Percentiles rank a stretch among this genome's conserved stretches.
phyloP scores from a whole-genome alignment of 1,284 basidiomycete genomes.

The Coniophora puteana region DNA sequence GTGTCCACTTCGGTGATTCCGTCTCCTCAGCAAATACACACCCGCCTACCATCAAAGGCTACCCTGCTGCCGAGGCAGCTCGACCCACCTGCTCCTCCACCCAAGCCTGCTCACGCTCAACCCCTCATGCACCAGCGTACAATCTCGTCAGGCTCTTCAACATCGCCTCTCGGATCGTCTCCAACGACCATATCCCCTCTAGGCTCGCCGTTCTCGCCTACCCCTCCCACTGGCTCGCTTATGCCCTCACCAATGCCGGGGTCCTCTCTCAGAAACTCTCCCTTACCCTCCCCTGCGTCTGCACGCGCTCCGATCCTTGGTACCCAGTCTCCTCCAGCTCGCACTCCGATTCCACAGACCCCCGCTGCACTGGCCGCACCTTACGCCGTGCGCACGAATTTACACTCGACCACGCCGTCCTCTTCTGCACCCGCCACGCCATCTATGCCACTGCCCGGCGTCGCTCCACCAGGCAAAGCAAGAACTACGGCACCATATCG shows the following conservation, averaged over 20 bases:
- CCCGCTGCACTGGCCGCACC: constrained; percentile 15
- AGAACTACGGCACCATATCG: constrained; percentile 50
- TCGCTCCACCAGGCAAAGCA: too few species aligned
- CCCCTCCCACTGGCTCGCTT: background rate
- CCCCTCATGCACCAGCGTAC: background rate
- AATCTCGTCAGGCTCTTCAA: background rate
- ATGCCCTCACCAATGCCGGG: constrained; percentile 1
- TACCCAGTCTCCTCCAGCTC: constrained; percentile 5
- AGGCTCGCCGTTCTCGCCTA: background rate
- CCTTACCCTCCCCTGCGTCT: constrained; percentile 5
- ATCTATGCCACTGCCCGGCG: constrained; percentile 16
- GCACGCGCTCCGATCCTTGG: constrained; percentile 1
- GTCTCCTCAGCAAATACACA: constrained; percentile 12
- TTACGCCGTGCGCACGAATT: constrained; percentile 17
- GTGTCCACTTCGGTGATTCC: constrained; percentile 20
- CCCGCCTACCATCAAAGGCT: constrained; percentile 6
- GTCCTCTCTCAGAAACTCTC: constrained; percentile 4
- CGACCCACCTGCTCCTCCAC: constrained; percentile 10
- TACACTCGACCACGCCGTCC: constrained; percentile 38
- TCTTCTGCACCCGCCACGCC: constrained; percentile 13
- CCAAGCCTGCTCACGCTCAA: too few species aligned
- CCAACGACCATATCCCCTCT: background rate
- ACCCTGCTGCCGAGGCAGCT: constrained; percentile 6
- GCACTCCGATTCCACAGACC: constrained; percentile 2
- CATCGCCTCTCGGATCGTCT: background rate